Percentiles rank a stretch among this genome's conserved stretches.
These are phyloP conservation scores for Kwoniella sp. DNA, from an alignment of 768 basidiomycete species.

Conservation along the genomic window DNA sequence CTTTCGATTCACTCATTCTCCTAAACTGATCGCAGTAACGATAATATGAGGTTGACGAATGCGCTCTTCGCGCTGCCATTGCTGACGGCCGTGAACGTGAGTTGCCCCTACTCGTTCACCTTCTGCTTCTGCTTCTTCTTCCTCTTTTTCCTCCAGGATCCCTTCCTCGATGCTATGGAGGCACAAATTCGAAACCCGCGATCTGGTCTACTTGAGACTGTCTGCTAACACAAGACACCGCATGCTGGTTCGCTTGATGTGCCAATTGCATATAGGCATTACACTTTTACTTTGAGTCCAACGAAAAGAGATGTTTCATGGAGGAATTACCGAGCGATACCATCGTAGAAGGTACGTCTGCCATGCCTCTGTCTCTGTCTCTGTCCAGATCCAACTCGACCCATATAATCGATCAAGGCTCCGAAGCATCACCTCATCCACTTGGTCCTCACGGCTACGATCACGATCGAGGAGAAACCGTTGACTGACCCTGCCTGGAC, in stretches of 20 bases:
- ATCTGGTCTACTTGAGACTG: no score
- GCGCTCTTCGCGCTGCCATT: slow-evolving; percentile 19
- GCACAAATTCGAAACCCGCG: no score
- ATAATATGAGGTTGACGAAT: slow-evolving; percentile 14
- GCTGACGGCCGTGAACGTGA: slow-evolving; percentile 27
- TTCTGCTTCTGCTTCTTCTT: no score
- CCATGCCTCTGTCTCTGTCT: no score
- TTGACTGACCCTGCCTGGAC: no score
- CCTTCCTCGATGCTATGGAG: no score
- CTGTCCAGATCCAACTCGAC: no score
- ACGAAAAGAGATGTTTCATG: slow-evolving; percentile 91
- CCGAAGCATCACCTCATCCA: not conserved
- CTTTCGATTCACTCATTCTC: no score
- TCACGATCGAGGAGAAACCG: no score
- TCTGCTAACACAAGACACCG: not conserved
- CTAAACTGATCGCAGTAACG: no score
- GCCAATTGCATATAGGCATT: slow-evolving; percentile 66
- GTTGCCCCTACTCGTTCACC: no score
- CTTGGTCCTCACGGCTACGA: not conserved
- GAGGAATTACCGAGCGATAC: slow-evolving; percentile 94
- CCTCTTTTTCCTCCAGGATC: no score
- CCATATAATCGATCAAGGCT: not conserved
- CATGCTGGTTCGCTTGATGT: not conserved
- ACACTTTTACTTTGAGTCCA: slow-evolving; percentile 95
- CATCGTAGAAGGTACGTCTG: slow-evolving; percentile 85